phyloP scores from a whole-genome alignment of 176 grass and related monocot species.

The Oryza longistaminata region DNA sequence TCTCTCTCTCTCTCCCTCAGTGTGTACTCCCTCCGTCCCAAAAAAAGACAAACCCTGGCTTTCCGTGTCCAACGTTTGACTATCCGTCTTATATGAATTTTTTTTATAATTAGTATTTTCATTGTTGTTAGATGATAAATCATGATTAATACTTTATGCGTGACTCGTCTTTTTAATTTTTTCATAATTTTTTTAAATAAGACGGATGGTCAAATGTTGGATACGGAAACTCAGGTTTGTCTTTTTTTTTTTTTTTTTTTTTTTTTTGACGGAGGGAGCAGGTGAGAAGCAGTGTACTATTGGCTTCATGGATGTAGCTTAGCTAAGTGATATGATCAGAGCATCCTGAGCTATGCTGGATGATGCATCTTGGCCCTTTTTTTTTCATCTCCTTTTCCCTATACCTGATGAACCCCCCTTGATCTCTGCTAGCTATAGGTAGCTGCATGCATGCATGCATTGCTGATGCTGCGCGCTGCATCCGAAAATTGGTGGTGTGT shows the following conservation, averaged over 20 bases:
- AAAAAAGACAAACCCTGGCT: too few species aligned
- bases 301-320: neutral
- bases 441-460: neutral
- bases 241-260: too few species aligned
- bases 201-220: too few species aligned
- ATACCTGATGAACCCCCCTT: neutral
- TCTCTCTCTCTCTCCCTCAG: neutral
- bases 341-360: neutral
- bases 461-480: neutral
- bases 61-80: too few species aligned
- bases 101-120: too few species aligned
- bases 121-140: too few species aligned
- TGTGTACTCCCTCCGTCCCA: neutral
- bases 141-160: too few species aligned
- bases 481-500: neutral
- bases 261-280: too few species aligned
- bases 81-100: too few species aligned
- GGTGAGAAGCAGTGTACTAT: neutral
- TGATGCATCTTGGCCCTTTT: neutral
- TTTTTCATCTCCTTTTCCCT: neutral
- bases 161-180: too few species aligned
- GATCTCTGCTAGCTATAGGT: neutral
- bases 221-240: too few species aligned
- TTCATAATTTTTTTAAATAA: too few species aligned
- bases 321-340: neutral